Base-by-base conservation (phyloP, 2,329 filamentous ascomycete species). In the Atkinsonella hypoxylon region DNA sequence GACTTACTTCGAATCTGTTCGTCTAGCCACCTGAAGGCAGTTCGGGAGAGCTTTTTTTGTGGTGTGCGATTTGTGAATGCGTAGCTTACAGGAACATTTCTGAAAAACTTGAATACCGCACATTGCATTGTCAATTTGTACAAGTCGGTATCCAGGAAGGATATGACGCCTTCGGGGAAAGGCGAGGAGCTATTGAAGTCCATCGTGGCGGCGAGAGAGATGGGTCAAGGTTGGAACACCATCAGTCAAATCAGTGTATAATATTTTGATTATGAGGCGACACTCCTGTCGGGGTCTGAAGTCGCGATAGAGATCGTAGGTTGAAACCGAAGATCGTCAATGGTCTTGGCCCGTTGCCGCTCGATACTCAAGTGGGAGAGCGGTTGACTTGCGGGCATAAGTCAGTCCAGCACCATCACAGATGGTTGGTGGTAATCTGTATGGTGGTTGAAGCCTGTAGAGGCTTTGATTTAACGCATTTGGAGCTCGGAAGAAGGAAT, bases 101-200 rank as follows among this genome's bases (percentile, higher is more conserved):
- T 85, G 67, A 95, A 97, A 72, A 90, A 94, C 68, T 94, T 94
- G 58, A 94, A 78, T 57, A 97, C 85, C 54, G 89, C 89, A 64
- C 87, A 95, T 83, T 98, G 93, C 93, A 98, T 98, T 18, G 93
- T 98, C 68, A 98, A 71, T 70, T 98, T 98, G 79, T 96, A 98
- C 54, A 98, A 64, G 58, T 84, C 81, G 15, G 86, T 91, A 63
- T 93, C 87, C 50, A 93, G 75, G 63, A 93, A 85, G 62, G 87
- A 91, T 61, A 82, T 86, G 63, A 91, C 81, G 48, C 87, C 87
- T 69, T 87, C 85, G 4, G 85, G 83, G 55, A 77, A 83, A 51
- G 79, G 78, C 51, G 78, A 80, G 32, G 78, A 78, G 70, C 76
- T 79, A 65, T 83, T 81, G 68, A 83, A 83, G 56, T 80, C 78